phyloP scores from a whole-genome alignment of 2,329 filamentous ascomycete genomes.

The Colletotrichum chlorophyti region DNA sequence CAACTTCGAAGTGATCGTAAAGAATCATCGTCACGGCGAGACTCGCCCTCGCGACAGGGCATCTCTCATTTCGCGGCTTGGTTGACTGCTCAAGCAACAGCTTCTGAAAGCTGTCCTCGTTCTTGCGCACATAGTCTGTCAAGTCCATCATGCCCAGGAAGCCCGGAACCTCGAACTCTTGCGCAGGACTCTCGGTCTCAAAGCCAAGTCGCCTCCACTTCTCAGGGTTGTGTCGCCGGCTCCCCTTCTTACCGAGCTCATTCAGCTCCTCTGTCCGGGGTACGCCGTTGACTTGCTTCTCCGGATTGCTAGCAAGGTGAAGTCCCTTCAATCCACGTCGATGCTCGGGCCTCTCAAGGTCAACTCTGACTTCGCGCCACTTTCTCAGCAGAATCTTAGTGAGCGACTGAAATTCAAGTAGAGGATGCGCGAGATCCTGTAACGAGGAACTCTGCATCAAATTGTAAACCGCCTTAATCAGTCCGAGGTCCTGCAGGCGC shows the following conservation, averaged over 20 bases:
- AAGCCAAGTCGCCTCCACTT: conserved; percentile 96
- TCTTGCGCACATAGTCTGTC: conserved; percentile 89
- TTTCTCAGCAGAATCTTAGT: conserved; percentile 87
- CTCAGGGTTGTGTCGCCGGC: conserved; percentile 79
- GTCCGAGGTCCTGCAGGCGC: conserved; percentile 86
- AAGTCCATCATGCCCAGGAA: conserved; percentile 98
- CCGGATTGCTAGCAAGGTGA: conserved; percentile 81
- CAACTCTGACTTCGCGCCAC: conserved; percentile 86
- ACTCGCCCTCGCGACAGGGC: conserved; percentile 86
- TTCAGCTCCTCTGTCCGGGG: conserved; percentile 43
- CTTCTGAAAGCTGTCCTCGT: conserved; percentile 93
- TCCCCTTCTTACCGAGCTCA: conserved; percentile 61
- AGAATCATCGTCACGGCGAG: conserved; percentile 86
- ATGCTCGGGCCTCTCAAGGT: conserved; percentile 88
- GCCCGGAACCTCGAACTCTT: conserved; percentile 85
- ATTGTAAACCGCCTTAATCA: conserved; percentile 89
- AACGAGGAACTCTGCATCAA: conserved; percentile 95
- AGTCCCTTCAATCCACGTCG: conserved; percentile 84
- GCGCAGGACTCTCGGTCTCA: conserved; percentile 83
- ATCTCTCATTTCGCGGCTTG: conserved; percentile 73
- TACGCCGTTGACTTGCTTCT: conserved; percentile 53
- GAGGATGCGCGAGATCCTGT: conserved; percentile 86
- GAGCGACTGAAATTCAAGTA: conserved; percentile 91
- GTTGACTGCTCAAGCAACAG: conserved; percentile 87
- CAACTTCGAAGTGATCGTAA: conserved; percentile 95